Base-by-base conservation (phyloP, 148 eudicot species). In the Persicaria maculosa region DNA sequence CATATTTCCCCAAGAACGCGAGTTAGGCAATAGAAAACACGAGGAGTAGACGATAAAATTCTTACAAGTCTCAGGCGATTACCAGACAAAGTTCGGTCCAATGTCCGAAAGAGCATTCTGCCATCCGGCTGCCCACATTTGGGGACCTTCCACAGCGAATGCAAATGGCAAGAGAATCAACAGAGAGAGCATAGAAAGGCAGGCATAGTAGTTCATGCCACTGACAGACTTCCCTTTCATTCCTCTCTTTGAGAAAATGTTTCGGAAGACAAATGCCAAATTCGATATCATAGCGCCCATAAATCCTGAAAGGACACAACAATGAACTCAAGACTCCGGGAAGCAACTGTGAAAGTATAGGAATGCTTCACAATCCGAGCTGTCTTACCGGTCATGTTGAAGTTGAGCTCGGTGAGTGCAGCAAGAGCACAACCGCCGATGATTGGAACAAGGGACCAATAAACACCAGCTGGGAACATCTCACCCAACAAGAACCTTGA, bases 351-450 rank as follows among this genome's bases (percentile, higher is more conserved):
- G 78, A 72, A 72, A 5, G 9, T 31, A 31, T 31, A 31, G 40
- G 40, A 31, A 31, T 31, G 40, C 40, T 31, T 31, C 40, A 31
- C 40, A 31, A 31, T 31, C 40, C 40, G 2, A 31, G 40, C 40
- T 31, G 40, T 12, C 86, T 87, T 86, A 93, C 98, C 98, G 67
- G 70, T 85, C 96, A 89, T 89, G 82, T 94, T 90, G 89, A 94
- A 94, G 81, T 94, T 94, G 57, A 94, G 96, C 81, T 94, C 98
- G 15, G 98, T 94, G 20, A 91, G 82, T 61, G 98, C 98, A 61
- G 98, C 85, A 69, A 94, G 96, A 47, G 81, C 90, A 20, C 98
- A 91, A 69, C 98, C 98, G 71, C 98, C 98, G 44, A 94, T 94
- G 68, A 94, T 94, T 11, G 98, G 98, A 68, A 94, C 6, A 75